phyloP scores from a whole-genome alignment of 768 basidiomycete species.

The Psilocybe cyanescens region DNA sequence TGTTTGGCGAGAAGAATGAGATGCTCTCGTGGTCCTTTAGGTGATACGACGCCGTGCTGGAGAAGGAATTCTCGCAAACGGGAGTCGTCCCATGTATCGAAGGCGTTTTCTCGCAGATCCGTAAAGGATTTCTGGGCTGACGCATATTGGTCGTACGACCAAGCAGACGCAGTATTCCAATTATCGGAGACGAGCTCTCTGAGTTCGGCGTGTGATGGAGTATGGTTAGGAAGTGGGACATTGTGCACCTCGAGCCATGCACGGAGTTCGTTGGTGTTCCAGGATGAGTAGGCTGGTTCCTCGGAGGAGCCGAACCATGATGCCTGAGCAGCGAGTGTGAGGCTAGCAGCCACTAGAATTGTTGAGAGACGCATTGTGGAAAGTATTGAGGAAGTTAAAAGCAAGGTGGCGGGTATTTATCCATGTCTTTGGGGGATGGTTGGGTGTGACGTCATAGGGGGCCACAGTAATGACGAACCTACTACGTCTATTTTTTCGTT shows the following conservation, averaged over 20 bases:
- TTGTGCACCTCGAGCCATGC: constrained; percentile 73
- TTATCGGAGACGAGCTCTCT: constrained; percentile 59
- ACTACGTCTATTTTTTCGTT: not conserved
- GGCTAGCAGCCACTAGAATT: constrained; percentile 25
- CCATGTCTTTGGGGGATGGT: constrained; percentile 21
- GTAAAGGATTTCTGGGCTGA: constrained; percentile 66
- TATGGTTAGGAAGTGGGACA: constrained; percentile 53
- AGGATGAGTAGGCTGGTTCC: constrained; percentile 44
- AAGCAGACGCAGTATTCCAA: constrained; percentile 56
- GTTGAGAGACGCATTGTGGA: constrained; percentile 26
- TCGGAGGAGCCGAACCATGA: constrained; percentile 54
- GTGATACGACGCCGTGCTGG: constrained; percentile 85
- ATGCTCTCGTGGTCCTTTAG: constrained; percentile 78
- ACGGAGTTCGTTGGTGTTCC: constrained; percentile 68
- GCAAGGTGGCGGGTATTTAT: constrained; percentile 15
- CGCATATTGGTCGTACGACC: constrained; percentile 68
- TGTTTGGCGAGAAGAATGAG: constrained; percentile 79
- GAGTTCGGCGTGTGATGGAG: constrained; percentile 45
- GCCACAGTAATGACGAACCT: constrained; percentile 15
- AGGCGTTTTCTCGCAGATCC: constrained; percentile 59
- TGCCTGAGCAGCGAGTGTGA: constrained; percentile 43
- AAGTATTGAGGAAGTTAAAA: constrained; percentile 3
- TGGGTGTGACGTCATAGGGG: constrained; percentile 23
- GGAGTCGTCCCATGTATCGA: constrained; percentile 87
- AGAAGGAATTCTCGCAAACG: constrained; percentile 82